Conservation (phyloP, 2,329 filamentous ascomycete species). For the Stagonosporopsis cucurbitacearum region DNA sequence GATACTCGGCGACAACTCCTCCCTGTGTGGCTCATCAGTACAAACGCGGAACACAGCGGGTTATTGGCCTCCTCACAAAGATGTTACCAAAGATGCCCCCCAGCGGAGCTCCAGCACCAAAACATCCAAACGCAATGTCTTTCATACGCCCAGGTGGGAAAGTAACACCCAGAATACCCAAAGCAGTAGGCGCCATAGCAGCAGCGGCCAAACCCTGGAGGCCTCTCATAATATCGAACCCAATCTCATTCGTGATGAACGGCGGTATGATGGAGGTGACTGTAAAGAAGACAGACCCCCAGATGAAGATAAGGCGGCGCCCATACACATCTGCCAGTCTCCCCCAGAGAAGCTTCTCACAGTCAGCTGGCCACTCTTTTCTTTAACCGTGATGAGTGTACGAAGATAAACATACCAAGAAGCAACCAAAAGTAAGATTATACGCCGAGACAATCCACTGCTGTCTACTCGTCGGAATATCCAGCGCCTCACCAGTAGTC, state of each 20-base stretch:
- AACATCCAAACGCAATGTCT: conserved; percentile 67
- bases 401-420: conserved; percentile 51
- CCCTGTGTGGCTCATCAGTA: conserved; percentile 44
- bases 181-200: conserved; percentile 72
- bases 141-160: conserved; percentile 72
- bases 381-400: background rate
- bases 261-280: conserved; percentile 65
- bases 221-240: conserved; percentile 70
- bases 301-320: conserved; percentile 69
- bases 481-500: conserved; percentile 63
- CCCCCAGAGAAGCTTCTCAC: conserved; percentile 64
- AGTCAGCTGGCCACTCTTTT: background rate
- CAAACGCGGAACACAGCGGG: background rate
- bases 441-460: conserved; percentile 74
- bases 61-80: conserved; percentile 41
- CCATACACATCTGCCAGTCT: conserved; percentile 71
- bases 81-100: conserved; percentile 71
- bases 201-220: conserved; percentile 72
- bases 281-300: conserved; percentile 69
- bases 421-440: conserved; percentile 70
- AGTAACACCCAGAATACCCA: conserved; percentile 72
- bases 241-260: conserved; percentile 70
- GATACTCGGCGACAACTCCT: conserved; percentile 67
- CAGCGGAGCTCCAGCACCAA: conserved; percentile 66
- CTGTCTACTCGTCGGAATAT: conserved; percentile 64